Conservation (phyloP, 108 stramenopile genomes). For the Cyclostephanos tholiformis region DNA sequence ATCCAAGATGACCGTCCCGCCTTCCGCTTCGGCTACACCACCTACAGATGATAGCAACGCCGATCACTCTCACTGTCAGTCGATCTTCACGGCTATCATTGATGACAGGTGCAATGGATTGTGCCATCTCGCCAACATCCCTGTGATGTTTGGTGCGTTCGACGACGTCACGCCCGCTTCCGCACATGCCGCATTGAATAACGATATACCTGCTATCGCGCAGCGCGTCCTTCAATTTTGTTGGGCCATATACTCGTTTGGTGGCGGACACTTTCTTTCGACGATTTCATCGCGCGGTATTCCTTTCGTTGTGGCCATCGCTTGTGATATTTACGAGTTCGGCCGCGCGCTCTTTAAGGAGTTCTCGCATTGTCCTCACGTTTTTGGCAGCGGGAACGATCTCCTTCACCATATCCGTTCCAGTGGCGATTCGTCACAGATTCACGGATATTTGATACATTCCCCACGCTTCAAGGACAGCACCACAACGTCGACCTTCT, state of each 20-base stretch:
- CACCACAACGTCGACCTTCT: not conserved
- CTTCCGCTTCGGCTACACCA: not conserved
- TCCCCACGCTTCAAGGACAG: not conserved
- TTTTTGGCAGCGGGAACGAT: not conserved
- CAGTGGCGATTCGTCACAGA: not conserved
- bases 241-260: not conserved
- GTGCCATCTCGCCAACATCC: not conserved
- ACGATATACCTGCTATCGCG: not conserved
- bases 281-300: not conserved
- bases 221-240: not conserved
- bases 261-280: not conserved
- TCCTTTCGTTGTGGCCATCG: constrained; percentile 4
- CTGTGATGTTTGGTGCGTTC: not conserved
- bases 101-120: not conserved
- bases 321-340: not conserved
- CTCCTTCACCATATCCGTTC: not conserved
- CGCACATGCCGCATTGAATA: not conserved
- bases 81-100: not conserved
- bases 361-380: not conserved
- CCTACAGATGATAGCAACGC: not conserved
- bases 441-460: not conserved
- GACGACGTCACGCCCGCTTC: not conserved
- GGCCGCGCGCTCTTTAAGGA: not conserved
- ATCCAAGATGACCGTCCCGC: not conserved
- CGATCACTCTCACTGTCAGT: not conserved